Percentiles rank a stretch among this genome's conserved stretches.
phyloP scores from a whole-genome alignment of 164 flowering plant species.

The Protea cynaroides region DNA sequence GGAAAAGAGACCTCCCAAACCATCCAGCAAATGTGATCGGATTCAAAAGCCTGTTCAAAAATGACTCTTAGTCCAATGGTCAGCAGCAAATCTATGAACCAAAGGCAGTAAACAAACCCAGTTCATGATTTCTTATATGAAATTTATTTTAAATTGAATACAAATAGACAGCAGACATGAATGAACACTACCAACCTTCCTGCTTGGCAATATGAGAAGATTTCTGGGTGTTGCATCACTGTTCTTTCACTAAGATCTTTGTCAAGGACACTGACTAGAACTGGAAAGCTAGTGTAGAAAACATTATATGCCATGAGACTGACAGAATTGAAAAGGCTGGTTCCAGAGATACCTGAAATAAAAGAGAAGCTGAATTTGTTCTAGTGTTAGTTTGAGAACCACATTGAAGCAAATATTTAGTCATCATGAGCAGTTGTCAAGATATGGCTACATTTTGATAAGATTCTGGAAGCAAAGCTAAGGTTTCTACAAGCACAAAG shows the following conservation, averaged over 20 bases:
- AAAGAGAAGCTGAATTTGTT: constrained; percentile 75
- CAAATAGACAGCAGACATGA: neutral
- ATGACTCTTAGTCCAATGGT: constrained; percentile 9
- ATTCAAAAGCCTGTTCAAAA: constrained; percentile 73
- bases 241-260: constrained; percentile 95
- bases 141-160: neutral
- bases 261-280: constrained; percentile 81
- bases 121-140: constrained; percentile 3
- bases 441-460: too few relatives aligned
- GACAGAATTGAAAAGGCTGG: constrained; percentile 94
- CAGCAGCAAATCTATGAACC: neutral
- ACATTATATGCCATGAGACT: constrained; percentile 99
- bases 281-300: constrained; percentile 96
- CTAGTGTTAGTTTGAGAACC: constrained; percentile 26
- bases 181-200: constrained; percentile 59
- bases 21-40: constrained; percentile 99
- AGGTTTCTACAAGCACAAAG: too few relatives aligned
- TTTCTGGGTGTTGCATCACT: constrained; percentile 98
- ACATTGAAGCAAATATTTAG: neutral
- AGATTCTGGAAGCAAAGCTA: too few relatives aligned
- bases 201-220: constrained; percentile 93
- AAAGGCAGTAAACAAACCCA: neutral
- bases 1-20: constrained; percentile 96
- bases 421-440: too few relatives aligned
- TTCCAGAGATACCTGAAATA: constrained; percentile 96